phyloP scores from a whole-genome alignment of 2,329 filamentous ascomycete species.

The Colletotrichum orchidophilum region DNA sequence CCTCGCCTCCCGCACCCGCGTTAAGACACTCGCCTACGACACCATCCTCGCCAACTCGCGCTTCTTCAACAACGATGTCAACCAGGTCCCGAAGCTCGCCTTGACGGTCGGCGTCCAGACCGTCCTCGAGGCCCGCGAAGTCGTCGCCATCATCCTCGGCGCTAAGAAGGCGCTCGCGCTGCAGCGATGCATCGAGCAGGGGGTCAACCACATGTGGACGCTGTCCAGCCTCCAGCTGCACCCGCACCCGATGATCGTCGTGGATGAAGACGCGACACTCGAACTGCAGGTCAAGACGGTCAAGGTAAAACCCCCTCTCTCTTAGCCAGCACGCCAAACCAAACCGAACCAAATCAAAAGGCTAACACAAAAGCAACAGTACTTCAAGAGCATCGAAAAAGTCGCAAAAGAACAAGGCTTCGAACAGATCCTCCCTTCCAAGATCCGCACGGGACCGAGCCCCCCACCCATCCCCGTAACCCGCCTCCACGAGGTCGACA shows the following conservation, averaged over 20 bases:
- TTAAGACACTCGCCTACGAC: conserved; percentile 89
- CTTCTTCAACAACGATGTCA: conserved; percentile 81
- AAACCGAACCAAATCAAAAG: too few species aligned
- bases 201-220: conserved; percentile 92
- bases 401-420: conserved; percentile 66
- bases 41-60: conserved; percentile 87
- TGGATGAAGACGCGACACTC: conserved; percentile 81
- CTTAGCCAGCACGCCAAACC: not conserved
- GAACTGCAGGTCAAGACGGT: conserved; percentile 80
- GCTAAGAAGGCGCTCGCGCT: conserved; percentile 83
- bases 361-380: conserved; percentile 48
- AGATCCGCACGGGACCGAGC: conserved; percentile 62
- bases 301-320: conserved; percentile 51
- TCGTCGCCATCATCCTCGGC: conserved; percentile 84
- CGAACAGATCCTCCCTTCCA: conserved; percentile 66
- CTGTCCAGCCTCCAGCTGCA: conserved; percentile 84
- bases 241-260: conserved; percentile 82
- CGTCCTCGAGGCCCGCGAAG: conserved; percentile 81
- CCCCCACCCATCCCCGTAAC: conserved; percentile 44
- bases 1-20: conserved; percentile 78
- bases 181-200: conserved; percentile 82
- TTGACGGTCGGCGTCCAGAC: conserved; percentile 88
- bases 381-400: conserved; percentile 78
- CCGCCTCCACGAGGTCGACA: conserved; percentile 53
- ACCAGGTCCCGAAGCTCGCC: conserved; percentile 81